A percentile compares a stretch with the other conserved stretches of the same genome.
These are phyloP conservation scores for Fagus sylvatica DNA, from an alignment of 306 rosid genomes.

Conservation along the genomic window DNA sequence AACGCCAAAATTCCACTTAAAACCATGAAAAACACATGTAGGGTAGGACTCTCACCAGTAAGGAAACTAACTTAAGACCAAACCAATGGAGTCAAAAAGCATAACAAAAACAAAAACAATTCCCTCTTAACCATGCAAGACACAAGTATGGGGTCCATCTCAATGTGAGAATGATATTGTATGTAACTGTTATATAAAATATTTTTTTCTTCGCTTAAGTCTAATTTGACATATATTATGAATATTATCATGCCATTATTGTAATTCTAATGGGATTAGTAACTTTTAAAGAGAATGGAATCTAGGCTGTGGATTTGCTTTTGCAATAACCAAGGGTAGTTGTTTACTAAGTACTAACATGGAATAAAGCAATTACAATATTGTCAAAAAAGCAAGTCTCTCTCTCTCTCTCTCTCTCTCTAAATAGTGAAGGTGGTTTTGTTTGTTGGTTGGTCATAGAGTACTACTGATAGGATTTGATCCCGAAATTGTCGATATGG, in stretches of 20 bases:
- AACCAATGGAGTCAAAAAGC: constrained; percentile 15
- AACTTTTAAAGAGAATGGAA: constrained; percentile 38
- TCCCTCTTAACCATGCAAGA: background rate
- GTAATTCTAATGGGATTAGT: constrained; percentile 17
- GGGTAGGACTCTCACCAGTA: constrained; percentile 13
- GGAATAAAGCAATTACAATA: constrained; percentile 39
- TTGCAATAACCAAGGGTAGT: constrained; percentile 49
- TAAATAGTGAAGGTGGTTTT: constrained; percentile 26
- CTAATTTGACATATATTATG: background rate
- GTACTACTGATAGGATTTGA: constrained; percentile 27
- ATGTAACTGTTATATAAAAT: too few relatives aligned
- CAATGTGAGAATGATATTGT: too few relatives aligned
- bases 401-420: constrained; percentile 20
- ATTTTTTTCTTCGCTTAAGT: too few relatives aligned
- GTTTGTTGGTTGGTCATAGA: constrained; percentile 48
- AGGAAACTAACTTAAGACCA: constrained; percentile 5
- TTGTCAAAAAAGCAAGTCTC: constrained; percentile 43
- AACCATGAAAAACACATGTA: constrained; percentile 46
- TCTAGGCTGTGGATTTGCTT: constrained; percentile 47
- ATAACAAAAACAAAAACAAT: background rate
- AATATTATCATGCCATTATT: constrained; percentile 25
- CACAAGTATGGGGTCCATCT: too few relatives aligned
- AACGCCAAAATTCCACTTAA: constrained; percentile 55
- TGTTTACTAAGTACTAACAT: constrained; percentile 28
- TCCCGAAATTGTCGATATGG: constrained; percentile 25